phyloP scores from a whole-genome alignment of 371 early-diverging fungal species.

The Mucor mucedo region DNA sequence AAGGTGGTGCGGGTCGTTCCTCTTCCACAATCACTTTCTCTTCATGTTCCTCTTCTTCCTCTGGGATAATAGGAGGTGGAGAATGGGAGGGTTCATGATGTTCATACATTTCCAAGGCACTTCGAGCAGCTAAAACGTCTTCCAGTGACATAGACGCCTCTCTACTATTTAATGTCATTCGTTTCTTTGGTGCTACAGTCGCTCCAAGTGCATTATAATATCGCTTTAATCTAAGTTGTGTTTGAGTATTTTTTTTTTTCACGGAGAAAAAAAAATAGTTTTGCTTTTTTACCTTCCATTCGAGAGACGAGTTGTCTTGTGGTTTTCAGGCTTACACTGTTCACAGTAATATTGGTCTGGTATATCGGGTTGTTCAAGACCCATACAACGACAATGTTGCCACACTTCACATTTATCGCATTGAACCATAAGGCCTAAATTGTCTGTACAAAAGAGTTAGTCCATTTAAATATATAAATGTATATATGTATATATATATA shows the following conservation, averaged over 20 bases:
- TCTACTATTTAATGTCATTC: conserved; percentile 63
- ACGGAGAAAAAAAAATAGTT: background rate
- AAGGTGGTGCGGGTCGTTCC: conserved; percentile 25
- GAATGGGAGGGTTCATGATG: background rate
- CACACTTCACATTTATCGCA: conserved; percentile 88
- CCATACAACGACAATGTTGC: conserved; percentile 89
- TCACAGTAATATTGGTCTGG: conserved; percentile 90
- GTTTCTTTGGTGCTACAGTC: conserved; percentile 51
- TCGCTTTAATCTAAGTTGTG: conserved; percentile 20
- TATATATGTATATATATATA: background rate
- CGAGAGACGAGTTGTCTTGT: conserved; percentile 14
- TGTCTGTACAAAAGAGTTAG: conserved; percentile 23
- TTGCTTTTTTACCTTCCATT: conserved; percentile 34
- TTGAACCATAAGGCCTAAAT: conserved; percentile 82
- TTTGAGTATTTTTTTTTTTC: too few relatives aligned
- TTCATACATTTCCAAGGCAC: conserved; percentile 39
- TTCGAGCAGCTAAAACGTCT: conserved; percentile 53
- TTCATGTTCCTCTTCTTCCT: background rate
- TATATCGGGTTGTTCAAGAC: conserved; percentile 67
- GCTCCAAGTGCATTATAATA: conserved; percentile 24
- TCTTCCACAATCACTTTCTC: conserved; percentile 11
- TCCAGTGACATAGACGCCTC: conserved; percentile 64
- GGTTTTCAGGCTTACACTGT: conserved; percentile 59
- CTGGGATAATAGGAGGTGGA: background rate
- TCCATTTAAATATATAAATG: background rate